Base-by-base conservation (phyloP, 441 rosid species). In the Adansonia gregorii region DNA sequence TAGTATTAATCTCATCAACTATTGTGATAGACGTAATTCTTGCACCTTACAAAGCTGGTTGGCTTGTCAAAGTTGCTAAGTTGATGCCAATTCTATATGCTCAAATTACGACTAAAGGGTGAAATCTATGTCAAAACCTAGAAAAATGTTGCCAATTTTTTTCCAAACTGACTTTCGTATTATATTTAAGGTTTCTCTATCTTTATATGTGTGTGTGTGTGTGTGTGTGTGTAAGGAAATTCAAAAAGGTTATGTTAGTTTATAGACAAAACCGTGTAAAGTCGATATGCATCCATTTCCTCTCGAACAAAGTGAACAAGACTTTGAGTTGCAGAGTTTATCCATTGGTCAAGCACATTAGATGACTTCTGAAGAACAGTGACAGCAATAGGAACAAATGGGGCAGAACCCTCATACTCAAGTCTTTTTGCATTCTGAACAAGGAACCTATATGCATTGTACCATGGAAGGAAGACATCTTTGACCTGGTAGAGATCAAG, bases 381-480 rank as follows among this genome's bases (percentile, higher is more conserved):
- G 69, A 87, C 78, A 77, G 88, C 91, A 75, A 76, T 58, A 74
- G 98, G 98, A 87, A 86, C 75, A 78, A 94, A 97, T 75, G 91
- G 85, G 45, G 81, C 89, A 82, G 78, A 82, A 45, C 98, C 97
- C 83, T 97, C 98, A 82, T 87, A 79, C 89, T 93, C 97, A 51
- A 97, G 94, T 88, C 99, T 91, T 86, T 92, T 94, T 41, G 98
- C 96, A 85, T 97, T 97, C 88, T 97, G 99, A 74, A 97, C 97
- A 77, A 97, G 93, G 81, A 94, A 97, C 84, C 98, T 87, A 84
- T 97, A 97, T 31, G 99, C 99, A 87, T 97, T 97, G 83, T 94
- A 97, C 99, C 98, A 97, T 19, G 99, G 99, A 82, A 97, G 99
- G 86, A 97, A 94, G 54, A 97, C 98, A 84, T 97, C 99, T 85